phyloP scores from a whole-genome alignment of 2,329 filamentous ascomycete species.

The Colletotrichum spaethianum region DNA sequence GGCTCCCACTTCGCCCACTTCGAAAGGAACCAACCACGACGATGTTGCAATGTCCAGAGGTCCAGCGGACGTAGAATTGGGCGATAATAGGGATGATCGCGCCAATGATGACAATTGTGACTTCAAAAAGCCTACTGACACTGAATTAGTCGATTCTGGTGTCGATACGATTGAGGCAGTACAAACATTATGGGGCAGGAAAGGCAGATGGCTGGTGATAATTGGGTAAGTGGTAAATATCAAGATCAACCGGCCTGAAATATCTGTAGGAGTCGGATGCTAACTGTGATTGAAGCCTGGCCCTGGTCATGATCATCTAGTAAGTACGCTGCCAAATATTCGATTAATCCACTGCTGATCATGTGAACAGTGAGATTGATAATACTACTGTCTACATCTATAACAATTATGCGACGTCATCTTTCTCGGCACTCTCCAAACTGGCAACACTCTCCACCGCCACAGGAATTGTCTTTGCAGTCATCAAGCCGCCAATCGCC shows the following conservation, averaged over 20 bases:
- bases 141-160: constrained; percentile 9
- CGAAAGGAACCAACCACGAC: background rate
- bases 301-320: constrained; percentile 29
- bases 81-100: background rate
- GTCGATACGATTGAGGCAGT: constrained; percentile 19
- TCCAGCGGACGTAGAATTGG: background rate
- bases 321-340: background rate
- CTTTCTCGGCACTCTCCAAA: constrained; percentile 28
- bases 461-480: constrained; percentile 23
- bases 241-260: background rate
- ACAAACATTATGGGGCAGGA: constrained; percentile 24
- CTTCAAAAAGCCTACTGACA: background rate
- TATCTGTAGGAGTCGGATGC: background rate
- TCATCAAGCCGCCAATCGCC: constrained; percentile 24
- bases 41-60: background rate
- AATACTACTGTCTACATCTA: constrained; percentile 30
- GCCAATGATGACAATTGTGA: background rate
- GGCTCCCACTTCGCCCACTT: no score
- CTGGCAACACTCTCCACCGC: constrained; percentile 24
- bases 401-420: constrained; percentile 30
- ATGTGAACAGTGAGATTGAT: constrained; percentile 8
- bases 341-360: background rate
- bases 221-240: constrained; percentile 10
- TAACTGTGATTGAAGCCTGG: background rate
- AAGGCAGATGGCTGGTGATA: constrained; percentile 27